Base-by-base conservation (phyloP, 805 yeast genomes). In the Saccharomyces paradoxus region DNA sequence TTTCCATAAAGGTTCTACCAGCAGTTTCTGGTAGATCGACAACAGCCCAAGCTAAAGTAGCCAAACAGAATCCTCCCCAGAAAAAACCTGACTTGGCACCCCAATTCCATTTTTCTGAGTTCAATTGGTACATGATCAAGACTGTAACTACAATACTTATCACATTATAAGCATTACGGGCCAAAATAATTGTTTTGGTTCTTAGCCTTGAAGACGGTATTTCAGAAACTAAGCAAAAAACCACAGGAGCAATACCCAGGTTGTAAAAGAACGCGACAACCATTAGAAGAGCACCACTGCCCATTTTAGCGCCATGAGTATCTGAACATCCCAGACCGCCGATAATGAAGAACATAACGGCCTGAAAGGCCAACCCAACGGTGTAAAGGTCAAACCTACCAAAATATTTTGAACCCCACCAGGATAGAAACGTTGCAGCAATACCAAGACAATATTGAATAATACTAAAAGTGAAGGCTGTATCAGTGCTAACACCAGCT, bases 11-110 rank as follows among this genome's bases (percentile, higher is more conserved):
- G 0, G 86, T 80, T 65, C 83, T 74, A 51, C 76, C 77, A 59
- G 73, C 73, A 28, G 86, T 79, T 65, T 83, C 88, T 8, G 88
- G 87, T 51, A 82, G 70, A 51, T 79, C 76, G 66, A 79, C 77
- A 66, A 69, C 76, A 41, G 73, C 68, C 81, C 81, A 80, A 41
- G 69, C 57, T 5, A 74, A 44, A 24, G 72, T 61, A 12, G 69
- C 29, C 13, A 65, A 51, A 46, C 68, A 65, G n/a, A 66, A 59
- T 0, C 72, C 79, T 41, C 71, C 75, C 74, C 79, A 73, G 55
- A 79, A 69, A 60, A 75, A 77, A 1, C 76, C 81, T 37, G 80
- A 75, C 60, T 78, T 78, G n/a, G 78, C 80, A 41, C 76, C 74
- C 74, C 76, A 68, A 57, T 80, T 72, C 55, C 77, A 79, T 41